Evolutionary conservation across 73 alveolate species (phyloP), one percentile per base, ranked within the genome.

Genomic region (Paramecium bursaria): DNA sequence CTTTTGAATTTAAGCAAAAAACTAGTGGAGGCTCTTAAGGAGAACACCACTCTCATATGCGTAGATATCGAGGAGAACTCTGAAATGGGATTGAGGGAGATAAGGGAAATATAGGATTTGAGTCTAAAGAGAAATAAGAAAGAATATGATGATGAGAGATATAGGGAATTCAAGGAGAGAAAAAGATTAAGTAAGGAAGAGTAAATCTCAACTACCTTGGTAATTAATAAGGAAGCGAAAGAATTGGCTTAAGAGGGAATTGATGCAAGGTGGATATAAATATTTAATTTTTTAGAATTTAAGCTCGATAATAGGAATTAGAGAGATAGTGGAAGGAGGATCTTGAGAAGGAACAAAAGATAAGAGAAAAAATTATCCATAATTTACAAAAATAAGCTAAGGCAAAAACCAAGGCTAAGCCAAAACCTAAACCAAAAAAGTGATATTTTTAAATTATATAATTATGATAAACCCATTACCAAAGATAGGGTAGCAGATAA

Each of bases 111-210:
- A 4, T 46, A 85, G n/a, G 88, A 87, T 3, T 53, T 35, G 52
- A n/a, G n/a, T n/a, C 48, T 87, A 13, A 54, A 73, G 73, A 90
- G 91, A 76, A 91, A 91, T 73, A 90, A 86, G 74, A 48, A 85
- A 42, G 31, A 35, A 3, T 87, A 87, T 29, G 92, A 87, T 60
- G 85, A 57, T 33, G 92, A 87, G 15, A 39, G 93, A 17, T 52
- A 80, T 48, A 55, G 73, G 25, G 93, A 87, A 48, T 87, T 88
- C 73, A 30, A 73, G 15, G 93, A 87, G 29, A 87, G 93, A 30
- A 44, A 80, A 31, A 46, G 86, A 49, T 48, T 79, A 39, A 29
- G 88, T 26, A 85, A 55, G 42, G 91, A 85, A 86, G 91, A 85
- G 25, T 42, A 79, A 53, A 54, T 57, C 46, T 79, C 89, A 5